These are phyloP conservation scores for Alternaria ventricosa DNA, from an alignment of 2,329 filamentous ascomycete genomes.

Conservation along the genomic window DNA sequence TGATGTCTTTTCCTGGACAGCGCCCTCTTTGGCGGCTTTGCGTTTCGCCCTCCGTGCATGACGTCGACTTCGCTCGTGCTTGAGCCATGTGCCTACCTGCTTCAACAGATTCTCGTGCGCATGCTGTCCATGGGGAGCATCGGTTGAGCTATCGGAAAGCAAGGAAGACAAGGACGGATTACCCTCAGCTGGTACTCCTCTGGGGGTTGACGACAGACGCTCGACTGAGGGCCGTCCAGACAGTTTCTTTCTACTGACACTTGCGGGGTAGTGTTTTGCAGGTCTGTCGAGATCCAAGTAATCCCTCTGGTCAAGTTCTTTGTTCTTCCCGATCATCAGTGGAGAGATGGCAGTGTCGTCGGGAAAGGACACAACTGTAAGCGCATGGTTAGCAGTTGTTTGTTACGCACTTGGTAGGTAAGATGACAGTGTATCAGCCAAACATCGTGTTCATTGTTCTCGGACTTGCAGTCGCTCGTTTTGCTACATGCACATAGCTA, in stretches of 20 bases:
- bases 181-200: slow-evolving; percentile 26
- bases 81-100: slow-evolving; percentile 83
- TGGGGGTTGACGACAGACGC: slow-evolving; percentile 33
- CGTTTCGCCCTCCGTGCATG: slow-evolving; percentile 60
- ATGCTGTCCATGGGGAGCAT: slow-evolving; percentile 30
- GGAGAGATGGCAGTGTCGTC: slow-evolving; percentile 55
- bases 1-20: slow-evolving; percentile 3
- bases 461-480: not conserved
- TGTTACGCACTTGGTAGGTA: not conserved
- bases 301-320: slow-evolving; percentile 53
- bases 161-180: slow-evolving; percentile 41
- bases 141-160: slow-evolving; percentile 38
- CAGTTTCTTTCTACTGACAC: slow-evolving; percentile 51
- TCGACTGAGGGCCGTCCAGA: slow-evolving; percentile 52
- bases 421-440: not conserved
- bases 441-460: not conserved
- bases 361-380: slow-evolving; percentile 55
- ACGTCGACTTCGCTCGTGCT: slow-evolving; percentile 76
- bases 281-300: slow-evolving; percentile 50
- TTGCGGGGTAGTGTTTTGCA: slow-evolving; percentile 46
- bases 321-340: slow-evolving; percentile 54
- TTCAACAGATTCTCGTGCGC: slow-evolving; percentile 61
- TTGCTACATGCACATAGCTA: not conserved
- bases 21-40: slow-evolving; percentile 56
- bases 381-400: slow-evolving; percentile 29